Base-by-base conservation (phyloP, 495 filamentous ascomycete genomes). In the Amorphotheca resinae region DNA sequence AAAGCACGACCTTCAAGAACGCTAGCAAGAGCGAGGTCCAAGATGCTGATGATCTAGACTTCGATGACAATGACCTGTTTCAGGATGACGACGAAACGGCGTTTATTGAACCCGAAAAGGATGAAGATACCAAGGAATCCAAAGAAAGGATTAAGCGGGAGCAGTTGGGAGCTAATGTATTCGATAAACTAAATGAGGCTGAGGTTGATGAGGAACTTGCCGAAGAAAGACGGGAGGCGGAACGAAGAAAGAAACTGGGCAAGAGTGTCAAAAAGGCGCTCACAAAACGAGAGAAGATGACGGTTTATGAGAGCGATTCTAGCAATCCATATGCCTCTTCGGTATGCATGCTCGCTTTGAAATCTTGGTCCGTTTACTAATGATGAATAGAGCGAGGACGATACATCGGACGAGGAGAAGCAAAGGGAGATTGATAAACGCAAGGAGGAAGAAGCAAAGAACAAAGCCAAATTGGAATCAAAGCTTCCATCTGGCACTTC, bases 61-160 rank as follows among this genome's bases (percentile, higher is more conserved):
- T 80, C 43, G 76, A 75, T 17, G 69, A 63, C 16, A 59, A 63
- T 33, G 65, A 68, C 31, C 48, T 56, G 32, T 87, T 87, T 53
- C 76, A 80, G 9, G 82, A 96, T 54, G 91, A 98, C 54, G 91
- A 98, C 55, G 91, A 95, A 55, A 74, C 79, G 34, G 80, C 84
- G 9, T 66, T 67, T 40, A 71, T 93, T 32, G 84, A 93, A 56
- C 78, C 79, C 42, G 82, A 87, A 8, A 64, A 76, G 35, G 86
- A 95, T 40, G 84, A 93, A 47, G 87, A 95, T 32, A 65, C 75
- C 0, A 95, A 94, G 56, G 82, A 85, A n/a, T 75, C 87, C 2
- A 80, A 89, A 52, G 78, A 80, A 41, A 72, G 78, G 47, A 81
- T 96, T 48, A 91, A 88, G 47, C 76, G 84, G 26, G 88, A 98